These are phyloP conservation scores for Talaromyces liani DNA, from an alignment of 495 filamentous ascomycete species.

Conservation along the genomic window DNA sequence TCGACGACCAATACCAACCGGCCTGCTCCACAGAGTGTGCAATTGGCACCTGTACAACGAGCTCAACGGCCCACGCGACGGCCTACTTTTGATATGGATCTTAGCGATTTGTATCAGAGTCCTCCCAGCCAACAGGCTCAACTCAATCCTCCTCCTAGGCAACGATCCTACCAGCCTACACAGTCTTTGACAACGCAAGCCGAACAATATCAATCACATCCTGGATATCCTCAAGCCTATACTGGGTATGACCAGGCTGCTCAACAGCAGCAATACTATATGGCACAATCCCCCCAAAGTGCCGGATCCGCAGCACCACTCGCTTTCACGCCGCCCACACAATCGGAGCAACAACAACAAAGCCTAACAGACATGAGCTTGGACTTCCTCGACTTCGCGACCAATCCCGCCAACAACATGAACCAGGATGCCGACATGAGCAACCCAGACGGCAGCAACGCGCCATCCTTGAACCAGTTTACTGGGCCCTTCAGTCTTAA, in stretches of 20 bases:
- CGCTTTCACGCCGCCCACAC: conserved; percentile 5
- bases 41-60: not conserved
- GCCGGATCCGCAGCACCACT: conserved; percentile 25
- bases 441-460: not conserved
- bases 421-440: conserved; percentile 10
- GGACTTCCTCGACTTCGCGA: conserved; percentile 33
- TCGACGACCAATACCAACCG: not conserved
- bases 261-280: conserved; percentile 27
- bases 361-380: conserved; percentile 26
- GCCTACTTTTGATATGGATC: conserved; percentile 59
- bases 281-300: conserved; percentile 31
- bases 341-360: conserved; percentile 13
- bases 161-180: conserved; percentile 1
- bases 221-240: conserved; percentile 22
- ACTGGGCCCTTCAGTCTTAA: conserved; percentile 16
- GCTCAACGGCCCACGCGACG: conserved; percentile 21
- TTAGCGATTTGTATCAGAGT: conserved; percentile 45
- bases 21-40: not conserved
- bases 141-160: not conserved
- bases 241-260: conserved; percentile 28
- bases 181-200: conserved; percentile 15
- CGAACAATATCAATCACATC: conserved; percentile 18
- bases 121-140: conserved; percentile 5
- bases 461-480: conserved; percentile 7
- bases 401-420: conserved; percentile 10